Evolutionary conservation across 106 monocot genomes (phyloP).

Genomic region (Dendrobium catenatum): DNA sequence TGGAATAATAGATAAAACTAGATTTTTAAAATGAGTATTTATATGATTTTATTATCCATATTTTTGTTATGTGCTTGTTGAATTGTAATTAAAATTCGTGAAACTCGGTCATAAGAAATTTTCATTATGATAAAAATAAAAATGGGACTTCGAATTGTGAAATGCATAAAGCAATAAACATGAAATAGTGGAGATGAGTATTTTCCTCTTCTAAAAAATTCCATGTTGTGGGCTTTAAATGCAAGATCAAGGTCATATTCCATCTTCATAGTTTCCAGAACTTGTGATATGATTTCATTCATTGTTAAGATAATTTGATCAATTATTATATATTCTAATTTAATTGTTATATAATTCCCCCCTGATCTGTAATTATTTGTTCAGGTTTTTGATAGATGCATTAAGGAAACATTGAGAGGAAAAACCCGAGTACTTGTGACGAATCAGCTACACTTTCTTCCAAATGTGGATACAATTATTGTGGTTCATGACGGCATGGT

Average conservation of each 20-base stretch:
- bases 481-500: conserved; percentile 90
- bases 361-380: conserved; percentile 10
- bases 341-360: neutral
- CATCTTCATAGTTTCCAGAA: neutral
- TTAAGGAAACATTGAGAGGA: conserved; percentile 76
- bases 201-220: neutral
- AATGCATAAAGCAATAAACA: too few species aligned
- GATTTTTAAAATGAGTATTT: too few species aligned
- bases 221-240: neutral
- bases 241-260: neutral
- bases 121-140: too few species aligned
- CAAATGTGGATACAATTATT: conserved; percentile 83
- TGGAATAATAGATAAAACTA: too few species aligned
- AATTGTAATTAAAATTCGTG: too few species aligned
- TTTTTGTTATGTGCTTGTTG: too few species aligned
- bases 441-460: conserved; percentile 98
- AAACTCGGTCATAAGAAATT: too few species aligned
- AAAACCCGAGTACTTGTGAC: conserved; percentile 99
- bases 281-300: neutral
- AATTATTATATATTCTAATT: neutral
- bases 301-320: neutral
- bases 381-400: conserved; percentile 97
- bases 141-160: too few species aligned
- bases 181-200: neutral
- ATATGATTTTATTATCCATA: too few species aligned